Conservation (phyloP, 345 rosid species). For the Anacardium occidentale region DNA sequence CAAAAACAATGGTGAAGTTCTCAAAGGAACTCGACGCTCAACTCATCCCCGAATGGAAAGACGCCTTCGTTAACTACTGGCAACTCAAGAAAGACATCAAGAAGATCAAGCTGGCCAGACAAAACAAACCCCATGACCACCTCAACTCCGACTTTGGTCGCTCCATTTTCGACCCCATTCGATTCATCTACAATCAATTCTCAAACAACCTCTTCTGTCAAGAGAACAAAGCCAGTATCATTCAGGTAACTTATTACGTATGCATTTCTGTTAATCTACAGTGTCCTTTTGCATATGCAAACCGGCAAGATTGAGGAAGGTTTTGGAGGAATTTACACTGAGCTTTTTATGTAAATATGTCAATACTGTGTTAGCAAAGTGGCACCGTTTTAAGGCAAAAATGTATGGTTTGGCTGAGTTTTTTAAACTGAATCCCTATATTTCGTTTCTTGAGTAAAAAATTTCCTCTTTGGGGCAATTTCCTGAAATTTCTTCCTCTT, state of each 20-base stretch:
- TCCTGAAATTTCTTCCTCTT: conserved; percentile 11
- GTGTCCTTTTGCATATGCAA: not conserved
- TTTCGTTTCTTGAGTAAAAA: not conserved
- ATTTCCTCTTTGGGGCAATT: not conserved
- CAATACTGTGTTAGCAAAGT: conserved; percentile 5
- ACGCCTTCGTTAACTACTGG: conserved; percentile 88
- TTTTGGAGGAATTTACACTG: not conserved
- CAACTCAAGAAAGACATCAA: conserved; percentile 83
- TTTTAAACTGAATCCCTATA: conserved; percentile 15
- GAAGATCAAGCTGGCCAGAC: conserved; percentile 61
- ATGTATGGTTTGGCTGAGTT: not conserved
- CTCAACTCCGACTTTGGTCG: conserved; percentile 37
- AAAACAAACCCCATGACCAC: conserved; percentile 35
- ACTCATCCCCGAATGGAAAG: conserved; percentile 97
- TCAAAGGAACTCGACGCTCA: conserved; percentile 97
- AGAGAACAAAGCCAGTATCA: conserved; percentile 39
- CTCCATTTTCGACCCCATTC: conserved; percentile 60
- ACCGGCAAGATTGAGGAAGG: not conserved
- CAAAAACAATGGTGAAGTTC: conserved; percentile 86
- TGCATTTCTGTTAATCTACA: not conserved
- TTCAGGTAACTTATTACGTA: conserved; percentile 49
- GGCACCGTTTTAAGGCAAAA: conserved; percentile 22
- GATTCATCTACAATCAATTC: conserved; percentile 39
- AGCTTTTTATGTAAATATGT: not conserved
- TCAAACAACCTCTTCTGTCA: conserved; percentile 24